These are phyloP conservation scores for Pilaira anomala DNA, from an alignment of 192 early-diverging fungal species.

Conservation along the genomic window DNA sequence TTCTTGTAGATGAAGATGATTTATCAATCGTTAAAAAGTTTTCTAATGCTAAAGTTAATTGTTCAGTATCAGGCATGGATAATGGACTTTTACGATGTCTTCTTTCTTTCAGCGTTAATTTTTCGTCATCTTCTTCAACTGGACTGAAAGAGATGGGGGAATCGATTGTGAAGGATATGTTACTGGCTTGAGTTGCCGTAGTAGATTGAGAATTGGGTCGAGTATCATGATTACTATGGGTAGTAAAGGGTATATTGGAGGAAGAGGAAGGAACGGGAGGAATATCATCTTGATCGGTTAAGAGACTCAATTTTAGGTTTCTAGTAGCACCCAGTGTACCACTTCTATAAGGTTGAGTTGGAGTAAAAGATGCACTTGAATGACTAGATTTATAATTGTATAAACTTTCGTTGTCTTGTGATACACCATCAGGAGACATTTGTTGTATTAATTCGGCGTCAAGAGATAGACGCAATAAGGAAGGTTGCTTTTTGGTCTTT, in stretches of 20 bases:
- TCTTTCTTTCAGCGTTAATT: conserved; percentile 10
- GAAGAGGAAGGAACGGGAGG: neutral
- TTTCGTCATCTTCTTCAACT: neutral
- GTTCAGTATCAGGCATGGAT: conserved; percentile 8
- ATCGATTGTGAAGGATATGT: no score
- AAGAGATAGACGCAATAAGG: conserved; percentile 11
- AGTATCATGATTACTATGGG: conserved; percentile 1
- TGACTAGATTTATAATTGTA: neutral
- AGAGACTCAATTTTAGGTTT: neutral
- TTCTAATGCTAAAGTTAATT: conserved; percentile 6
- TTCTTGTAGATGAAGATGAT: neutral
- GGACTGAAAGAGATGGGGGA: neutral
- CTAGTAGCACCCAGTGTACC: conserved; percentile 7
- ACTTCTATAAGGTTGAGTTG: conserved; percentile 2
- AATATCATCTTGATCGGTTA: neutral
- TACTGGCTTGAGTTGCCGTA: no score
- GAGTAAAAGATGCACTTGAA: neutral
- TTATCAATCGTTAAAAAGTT: neutral
- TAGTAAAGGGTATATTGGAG: conserved; percentile 1
- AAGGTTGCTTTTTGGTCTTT: conserved; percentile 1
- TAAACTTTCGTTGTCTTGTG: conserved; percentile 1
- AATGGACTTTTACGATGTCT: conserved; percentile 2
- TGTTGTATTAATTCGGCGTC: conserved; percentile 7
- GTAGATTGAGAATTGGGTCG: neutral
- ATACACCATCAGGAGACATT: neutral